These are phyloP conservation scores for Platanthera zijinensis DNA, from an alignment of 106 monocot species.

Conservation along the genomic window DNA sequence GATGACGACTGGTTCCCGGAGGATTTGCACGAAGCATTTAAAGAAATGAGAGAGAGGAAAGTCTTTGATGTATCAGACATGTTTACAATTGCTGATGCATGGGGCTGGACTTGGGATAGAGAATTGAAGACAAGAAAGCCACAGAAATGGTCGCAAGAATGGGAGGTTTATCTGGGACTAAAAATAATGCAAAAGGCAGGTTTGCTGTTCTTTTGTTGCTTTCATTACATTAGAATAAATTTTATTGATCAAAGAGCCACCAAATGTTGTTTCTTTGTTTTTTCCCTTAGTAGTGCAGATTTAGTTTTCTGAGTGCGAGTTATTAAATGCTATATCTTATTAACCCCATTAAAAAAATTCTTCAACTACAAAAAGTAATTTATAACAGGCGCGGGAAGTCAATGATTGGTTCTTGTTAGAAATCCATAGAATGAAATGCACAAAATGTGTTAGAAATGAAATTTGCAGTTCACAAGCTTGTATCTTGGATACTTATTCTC, in stretches of 20 bases:
- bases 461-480: too few species aligned
- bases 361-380: too few species aligned
- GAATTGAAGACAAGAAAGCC: slow-evolving; percentile 69
- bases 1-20: slow-evolving; percentile 91
- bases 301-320: background rate
- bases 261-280: background rate
- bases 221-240: background rate
- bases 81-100: slow-evolving; percentile 92
- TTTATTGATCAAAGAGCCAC: background rate
- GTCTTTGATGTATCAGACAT: slow-evolving; percentile 79
- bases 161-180: slow-evolving; percentile 88
- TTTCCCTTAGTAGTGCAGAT: background rate
- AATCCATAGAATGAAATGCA: too few species aligned
- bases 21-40: slow-evolving; percentile 74
- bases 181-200: slow-evolving; percentile 88
- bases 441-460: too few species aligned
- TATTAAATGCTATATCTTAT: background rate
- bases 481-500: too few species aligned
- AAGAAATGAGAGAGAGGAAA: slow-evolving; percentile 71
- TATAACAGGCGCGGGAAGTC: too few species aligned
- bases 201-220: background rate
- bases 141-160: slow-evolving; percentile 92
- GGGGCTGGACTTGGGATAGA: slow-evolving; percentile 98
- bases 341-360: background rate
- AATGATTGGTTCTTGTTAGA: too few species aligned